Percentiles rank a stretch among this genome's conserved stretches.
Evolutionary conservation across 2,329 filamentous ascomycete species (phyloP).

Genomic region (Aureobasidium sp.): DNA sequence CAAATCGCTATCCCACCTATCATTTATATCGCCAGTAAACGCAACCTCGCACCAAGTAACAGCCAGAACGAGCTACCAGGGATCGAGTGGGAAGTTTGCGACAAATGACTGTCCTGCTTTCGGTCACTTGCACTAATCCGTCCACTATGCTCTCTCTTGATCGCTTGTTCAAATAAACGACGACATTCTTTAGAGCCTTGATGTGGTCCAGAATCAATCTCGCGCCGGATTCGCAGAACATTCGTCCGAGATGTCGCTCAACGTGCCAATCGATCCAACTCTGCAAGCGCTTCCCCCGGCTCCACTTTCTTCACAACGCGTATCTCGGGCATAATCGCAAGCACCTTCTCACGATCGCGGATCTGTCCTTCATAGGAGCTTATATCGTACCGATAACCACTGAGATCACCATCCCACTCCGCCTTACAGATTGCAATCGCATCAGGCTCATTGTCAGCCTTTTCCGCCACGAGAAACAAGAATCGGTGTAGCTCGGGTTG

Average conservation of each 20-base stretch:
- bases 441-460: neutral
- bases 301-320: neutral
- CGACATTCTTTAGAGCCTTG: neutral
- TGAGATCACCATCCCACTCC: neutral
- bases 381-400: neutral
- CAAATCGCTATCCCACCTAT: too few relatives aligned
- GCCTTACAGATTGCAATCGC: neutral
- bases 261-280: neutral
- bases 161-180: too few relatives aligned
- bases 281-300: neutral
- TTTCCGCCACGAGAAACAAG: neutral
- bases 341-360: neutral
- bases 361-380: neutral
- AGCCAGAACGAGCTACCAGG: too few relatives aligned
- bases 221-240: too few relatives aligned
- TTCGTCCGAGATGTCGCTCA: too few relatives aligned
- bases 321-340: neutral
- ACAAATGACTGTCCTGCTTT: too few relatives aligned
- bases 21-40: too few relatives aligned
- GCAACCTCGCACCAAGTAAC: too few relatives aligned
- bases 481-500: neutral
- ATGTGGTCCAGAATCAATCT: too few relatives aligned
- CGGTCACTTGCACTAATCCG: too few relatives aligned
- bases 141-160: too few relatives aligned
- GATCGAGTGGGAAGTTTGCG: too few relatives aligned